These are phyloP conservation scores for Neonectria sp. DNA, from an alignment of 2,329 filamentous ascomycete genomes.

Conservation along the genomic window DNA sequence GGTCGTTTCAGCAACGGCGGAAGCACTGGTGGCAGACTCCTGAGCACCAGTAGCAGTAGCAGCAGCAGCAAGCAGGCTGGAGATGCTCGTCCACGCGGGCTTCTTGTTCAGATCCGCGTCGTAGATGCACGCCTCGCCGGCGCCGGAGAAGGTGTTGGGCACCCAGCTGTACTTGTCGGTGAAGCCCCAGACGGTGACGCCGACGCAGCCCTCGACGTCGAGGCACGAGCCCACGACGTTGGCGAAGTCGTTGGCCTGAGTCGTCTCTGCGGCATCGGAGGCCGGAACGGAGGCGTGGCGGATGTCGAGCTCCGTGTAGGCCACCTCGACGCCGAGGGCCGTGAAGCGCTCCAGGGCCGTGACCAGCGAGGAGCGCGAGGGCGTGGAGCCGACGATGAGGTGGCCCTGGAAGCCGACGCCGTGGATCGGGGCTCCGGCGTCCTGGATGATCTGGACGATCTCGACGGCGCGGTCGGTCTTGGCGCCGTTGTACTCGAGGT, in stretches of 20 bases:
- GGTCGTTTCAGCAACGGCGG: slow-evolving; percentile 1
- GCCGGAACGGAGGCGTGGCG: slow-evolving; percentile 64
- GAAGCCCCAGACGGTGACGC: slow-evolving; percentile 62
- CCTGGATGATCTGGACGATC: slow-evolving; percentile 62
- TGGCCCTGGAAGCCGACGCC: slow-evolving; percentile 75
- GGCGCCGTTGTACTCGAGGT: slow-evolving; percentile 67
- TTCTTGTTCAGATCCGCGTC: slow-evolving; percentile 56
- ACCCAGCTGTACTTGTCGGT: slow-evolving; percentile 58
- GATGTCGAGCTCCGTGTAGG: slow-evolving; percentile 75
- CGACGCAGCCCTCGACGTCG: slow-evolving; percentile 57
- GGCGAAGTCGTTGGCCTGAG: slow-evolving; percentile 65
- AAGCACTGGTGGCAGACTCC: background rate
- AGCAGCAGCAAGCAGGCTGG: slow-evolving; percentile 51
- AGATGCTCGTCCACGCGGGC: slow-evolving; percentile 57
- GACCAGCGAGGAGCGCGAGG: slow-evolving; percentile 60
- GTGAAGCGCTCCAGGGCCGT: slow-evolving; percentile 66
- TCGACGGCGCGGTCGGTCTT: slow-evolving; percentile 62
- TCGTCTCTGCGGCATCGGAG: slow-evolving; percentile 54
- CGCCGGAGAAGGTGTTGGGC: slow-evolving; percentile 55
- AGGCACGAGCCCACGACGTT: slow-evolving; percentile 56
- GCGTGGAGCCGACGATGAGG: slow-evolving; percentile 69
- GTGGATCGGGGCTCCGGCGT: slow-evolving; percentile 70
- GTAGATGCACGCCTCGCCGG: slow-evolving; percentile 58
- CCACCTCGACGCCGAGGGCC: slow-evolving; percentile 68
- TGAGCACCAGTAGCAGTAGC: slow-evolving; percentile 31